Base-by-base conservation (phyloP, 345 rosid genomes). In the Cardamine occulta region DNA sequence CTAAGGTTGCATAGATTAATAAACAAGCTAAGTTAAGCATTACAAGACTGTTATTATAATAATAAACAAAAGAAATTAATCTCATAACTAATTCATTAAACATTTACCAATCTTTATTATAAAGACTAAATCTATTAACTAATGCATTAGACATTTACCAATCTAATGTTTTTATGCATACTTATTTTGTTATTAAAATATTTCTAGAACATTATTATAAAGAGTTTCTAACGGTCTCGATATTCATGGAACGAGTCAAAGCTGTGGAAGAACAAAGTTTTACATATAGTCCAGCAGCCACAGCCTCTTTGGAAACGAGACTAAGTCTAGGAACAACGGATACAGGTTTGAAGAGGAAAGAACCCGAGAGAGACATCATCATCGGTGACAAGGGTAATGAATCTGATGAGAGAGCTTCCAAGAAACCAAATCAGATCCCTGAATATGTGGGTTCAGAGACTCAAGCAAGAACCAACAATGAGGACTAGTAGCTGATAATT, bases 241-340 rank as follows among this genome's bases (percentile, higher is more conserved):
- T 74, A 79, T 74, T 91, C 80, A 88, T 89, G 96, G 81, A 89
- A 66, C 78, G 44, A 31, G 34, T 91, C 31, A 82, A 74, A 77
- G 56, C 64, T 17, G 93, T 88, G 84, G 96, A 89, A 71, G 85
- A 82, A 60, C 67, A 69, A 54, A 68, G 59, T 13, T 0, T 26
- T 26, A 26, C 28, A 26, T 26, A 3, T 26, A 26, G 28, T 26
- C 28, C 28, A 26, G 4, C 28, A 26, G 28, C 28, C 28, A 61
- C 51, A 29, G 74, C 60, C 11, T 26, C 28, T 26, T 79, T 70
- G 59, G 85, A 79, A 48, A 64, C 23, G 23, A 21, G 23, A 21
- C 23, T 21, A 21, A 21, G 23, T 21, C 23, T 21, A 21, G 23
- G 23, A 21, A 21, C 23, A 21, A 21, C 23, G 23, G 23, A 85